Base-by-base conservation (phyloP, 106 monocot genomes). In the Triglochin maritima region DNA sequence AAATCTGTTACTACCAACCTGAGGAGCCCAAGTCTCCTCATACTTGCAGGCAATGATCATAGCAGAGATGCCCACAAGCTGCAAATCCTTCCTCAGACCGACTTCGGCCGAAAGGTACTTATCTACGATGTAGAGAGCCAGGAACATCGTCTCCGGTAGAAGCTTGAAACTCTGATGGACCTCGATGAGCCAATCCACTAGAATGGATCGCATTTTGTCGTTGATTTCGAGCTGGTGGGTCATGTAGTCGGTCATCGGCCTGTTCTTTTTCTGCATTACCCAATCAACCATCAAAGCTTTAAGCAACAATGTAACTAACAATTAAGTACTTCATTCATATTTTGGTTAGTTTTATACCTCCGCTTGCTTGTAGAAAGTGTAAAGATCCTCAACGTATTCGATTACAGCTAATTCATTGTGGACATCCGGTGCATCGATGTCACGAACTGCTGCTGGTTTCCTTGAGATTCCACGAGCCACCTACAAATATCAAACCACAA, bases 11-110 rank as follows among this genome's bases (percentile, higher is more conserved):
- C 29, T 71, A 82, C 11, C 12, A 46, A 63, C 87, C 78, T 81
- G 74, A 0, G 87, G 87, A 69, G 81, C 81, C 84, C 84, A 87
- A 8, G 84, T 84, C 59, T 87, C 84, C 53, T 87, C 87, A 58
- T 84, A 87, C 60, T 87, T 87, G 84, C 81, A 79, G 43, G 87
- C 87, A 44, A 87, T 79, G 59, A 87, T 81, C 87, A 87, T 84
- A 7, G 87, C 76, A 29, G 29, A 29, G 29, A 29, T 29, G 29
- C 29, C 29, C 29, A 29, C 29, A 29, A 29, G 29, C 29, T 4
- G 76, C 69, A 87, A 64, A 59, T 87, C 84, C 51, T 60, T 78
- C 69, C 87, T 79, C 3, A 48, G 10, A 7, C 81, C 87, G 13
- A n/a, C 55, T 50, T 74, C 73, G 9, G 69, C 7, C 0, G 87